Base-by-base conservation (phyloP, 176 grass and related monocot genomes). In the Puccinellia tenuiflora region DNA sequence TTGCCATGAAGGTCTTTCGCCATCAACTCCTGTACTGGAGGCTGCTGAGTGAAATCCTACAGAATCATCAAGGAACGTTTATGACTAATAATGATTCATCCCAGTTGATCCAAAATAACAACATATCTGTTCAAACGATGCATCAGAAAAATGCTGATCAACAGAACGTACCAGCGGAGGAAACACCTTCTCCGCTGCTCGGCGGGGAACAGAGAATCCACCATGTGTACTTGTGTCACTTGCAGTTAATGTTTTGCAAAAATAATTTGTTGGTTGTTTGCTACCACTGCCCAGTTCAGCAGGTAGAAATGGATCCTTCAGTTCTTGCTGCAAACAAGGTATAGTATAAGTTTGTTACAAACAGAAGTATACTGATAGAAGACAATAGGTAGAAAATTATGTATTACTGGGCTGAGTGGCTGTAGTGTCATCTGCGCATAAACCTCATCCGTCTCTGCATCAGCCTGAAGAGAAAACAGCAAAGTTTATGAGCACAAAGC, bases 151-250 rank as follows among this genome's bases (percentile, higher is more conserved):
- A 73, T 61, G 64, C 35, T 67, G 59, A 37, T 21, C 3, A 63
- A 25, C 8, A 59, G 59, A 66, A 78, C 87, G 16, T 92, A 99
- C 97, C 93, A 99, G 75, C 28, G 93, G 93, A 68, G 97, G 97
- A 75, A 99, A 99, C 45, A 99, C 97, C 76, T 99, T 99, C 88
- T 99, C 96, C 29, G 93, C 96, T 68, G 96, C 93, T 84, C 97
- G 87, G 15, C 93, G 93, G 26, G 97, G 93, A 89, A 99, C 97
- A 76, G 97, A 99, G 70, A 99, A 99, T 76, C 97, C 97, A 88
- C 91, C 97, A 90, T 99, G 97, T 22, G 97, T 99, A 78, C 97
- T 99, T n/a, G 97, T 99, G 75, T 99, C 97, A 76, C 97, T 99
- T 47, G 97, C 97, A 46, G 97, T 96, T 85, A 99, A 88, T 38